These are phyloP conservation scores for Amorphotheca resinae DNA, from an alignment of 495 filamentous ascomycete genomes.

Conservation along the genomic window DNA sequence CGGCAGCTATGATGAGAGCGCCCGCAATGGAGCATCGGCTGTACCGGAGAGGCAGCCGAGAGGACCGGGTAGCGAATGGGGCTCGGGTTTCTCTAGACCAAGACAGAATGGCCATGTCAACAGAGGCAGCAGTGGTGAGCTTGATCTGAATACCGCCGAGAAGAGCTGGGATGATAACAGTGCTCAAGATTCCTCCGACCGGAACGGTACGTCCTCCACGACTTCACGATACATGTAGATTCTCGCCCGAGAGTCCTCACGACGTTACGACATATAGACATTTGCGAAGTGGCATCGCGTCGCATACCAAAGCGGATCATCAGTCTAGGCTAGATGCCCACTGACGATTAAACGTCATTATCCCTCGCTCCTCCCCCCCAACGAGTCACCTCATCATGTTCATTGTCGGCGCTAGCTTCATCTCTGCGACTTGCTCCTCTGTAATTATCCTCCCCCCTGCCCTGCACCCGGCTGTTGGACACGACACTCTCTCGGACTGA, in stretches of 20 bases:
- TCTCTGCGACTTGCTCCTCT: background rate
- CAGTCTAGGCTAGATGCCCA: too few relatives aligned
- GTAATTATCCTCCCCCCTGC: background rate
- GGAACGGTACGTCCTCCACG: constrained; percentile 7
- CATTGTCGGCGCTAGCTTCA: background rate
- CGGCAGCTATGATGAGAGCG: constrained; percentile 51
- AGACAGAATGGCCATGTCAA: constrained; percentile 72
- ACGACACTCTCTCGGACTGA: background rate
- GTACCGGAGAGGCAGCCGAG: constrained; percentile 73
- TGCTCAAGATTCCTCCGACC: constrained; percentile 21
- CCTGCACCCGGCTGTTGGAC: background rate
- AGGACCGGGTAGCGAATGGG: constrained; percentile 66
- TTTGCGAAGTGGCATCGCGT: constrained; percentile 4
- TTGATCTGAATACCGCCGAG: constrained; percentile 24
- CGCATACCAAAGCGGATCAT: constrained; percentile 10
- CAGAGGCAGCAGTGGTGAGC: constrained; percentile 62
- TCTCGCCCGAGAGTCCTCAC: constrained; percentile 7
- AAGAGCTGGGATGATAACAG: constrained; percentile 21
- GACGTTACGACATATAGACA: constrained; percentile 17
- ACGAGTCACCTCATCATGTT: background rate
- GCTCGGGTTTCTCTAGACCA: constrained; percentile 51
- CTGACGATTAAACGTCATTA: background rate
- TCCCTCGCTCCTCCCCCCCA: background rate
- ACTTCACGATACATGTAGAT: constrained; percentile 14
- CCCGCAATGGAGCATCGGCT: constrained; percentile 38